phyloP scores from a whole-genome alignment of 106 monocot genomes.

The Gastrodia elata region DNA sequence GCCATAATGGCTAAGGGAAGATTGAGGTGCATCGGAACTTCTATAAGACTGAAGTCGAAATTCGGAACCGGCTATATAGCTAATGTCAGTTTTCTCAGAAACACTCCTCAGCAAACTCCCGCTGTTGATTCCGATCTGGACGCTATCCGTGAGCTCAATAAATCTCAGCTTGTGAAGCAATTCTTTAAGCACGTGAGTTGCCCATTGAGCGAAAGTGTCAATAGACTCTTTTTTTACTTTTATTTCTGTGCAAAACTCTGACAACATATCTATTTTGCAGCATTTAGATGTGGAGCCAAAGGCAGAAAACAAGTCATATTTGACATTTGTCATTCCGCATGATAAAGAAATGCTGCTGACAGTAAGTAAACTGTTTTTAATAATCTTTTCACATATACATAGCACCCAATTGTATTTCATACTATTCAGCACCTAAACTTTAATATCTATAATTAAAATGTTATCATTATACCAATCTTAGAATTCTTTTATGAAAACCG shows the following conservation, averaged over 20 bases:
- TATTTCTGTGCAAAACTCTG: background rate
- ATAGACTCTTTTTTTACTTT: too few species aligned
- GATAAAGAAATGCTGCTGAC: slow-evolving; percentile 74
- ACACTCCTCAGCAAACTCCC: slow-evolving; percentile 24
- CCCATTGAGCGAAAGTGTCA: background rate
- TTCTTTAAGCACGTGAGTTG: slow-evolving; percentile 71
- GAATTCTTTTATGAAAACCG: too few species aligned
- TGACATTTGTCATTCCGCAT: slow-evolving; percentile 83
- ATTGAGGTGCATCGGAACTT: slow-evolving; percentile 80
- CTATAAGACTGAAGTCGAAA: slow-evolving; percentile 69
- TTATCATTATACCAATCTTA: too few species aligned
- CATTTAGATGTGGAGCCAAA: slow-evolving; percentile 54
- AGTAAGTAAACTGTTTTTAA: slow-evolving; percentile 24
- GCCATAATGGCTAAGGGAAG: slow-evolving; percentile 95
- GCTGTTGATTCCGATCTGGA: background rate
- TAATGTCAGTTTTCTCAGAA: slow-evolving; percentile 57
- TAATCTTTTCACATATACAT: too few species aligned
- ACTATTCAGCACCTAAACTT: too few species aligned
- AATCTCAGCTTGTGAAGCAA: slow-evolving; percentile 42
- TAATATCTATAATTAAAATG: too few species aligned
- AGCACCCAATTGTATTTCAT: too few species aligned
- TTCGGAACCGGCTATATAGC: slow-evolving; percentile 82
- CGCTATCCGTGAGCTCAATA: slow-evolving; percentile 6
- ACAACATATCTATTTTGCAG: slow-evolving; percentile 28
- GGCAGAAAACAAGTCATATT: slow-evolving; percentile 62